Percentiles rank a stretch among this genome's conserved stretches.
These are phyloP conservation scores for Exophiala dermatitidis DNA, from an alignment of 2,329 filamentous ascomycete genomes.

Conservation along the genomic window DNA sequence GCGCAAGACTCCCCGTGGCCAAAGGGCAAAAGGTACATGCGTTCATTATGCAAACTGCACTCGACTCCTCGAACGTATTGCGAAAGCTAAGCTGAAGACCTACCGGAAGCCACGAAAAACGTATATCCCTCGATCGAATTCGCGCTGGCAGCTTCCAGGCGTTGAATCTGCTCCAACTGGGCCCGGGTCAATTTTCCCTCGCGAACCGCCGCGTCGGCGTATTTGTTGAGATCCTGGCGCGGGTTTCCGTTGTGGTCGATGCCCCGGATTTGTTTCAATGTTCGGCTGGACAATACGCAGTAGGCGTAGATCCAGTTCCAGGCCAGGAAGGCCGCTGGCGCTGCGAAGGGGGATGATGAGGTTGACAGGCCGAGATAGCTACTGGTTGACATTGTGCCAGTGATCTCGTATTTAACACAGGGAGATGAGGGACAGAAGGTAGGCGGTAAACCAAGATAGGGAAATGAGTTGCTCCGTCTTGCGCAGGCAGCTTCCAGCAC, in stretches of 20 bases:
- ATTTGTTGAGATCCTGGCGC: slow-evolving; percentile 42
- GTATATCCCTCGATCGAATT: slow-evolving; percentile 38
- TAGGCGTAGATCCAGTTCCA: slow-evolving; percentile 37
- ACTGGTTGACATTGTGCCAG: slow-evolving; percentile 1
- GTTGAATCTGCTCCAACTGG: slow-evolving; percentile 39
- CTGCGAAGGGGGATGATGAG: slow-evolving; percentile 2
- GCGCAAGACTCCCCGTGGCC: background rate
- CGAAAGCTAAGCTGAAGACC: background rate
- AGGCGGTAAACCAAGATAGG: no score
- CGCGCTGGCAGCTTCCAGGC: slow-evolving; percentile 42
- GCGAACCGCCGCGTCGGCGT: slow-evolving; percentile 39
- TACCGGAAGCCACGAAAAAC: slow-evolving; percentile 32
- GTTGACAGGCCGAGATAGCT: background rate
- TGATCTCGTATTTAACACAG: no score
- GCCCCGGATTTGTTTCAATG: slow-evolving; percentile 37
- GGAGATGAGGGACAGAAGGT: no score
- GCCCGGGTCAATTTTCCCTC: slow-evolving; percentile 40
- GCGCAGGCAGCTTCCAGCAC: no score
- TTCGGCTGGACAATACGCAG: slow-evolving; percentile 39
- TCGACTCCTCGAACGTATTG: background rate
- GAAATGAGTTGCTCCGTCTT: no score
- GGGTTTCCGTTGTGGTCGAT: slow-evolving; percentile 45
- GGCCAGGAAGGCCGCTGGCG: slow-evolving; percentile 14
- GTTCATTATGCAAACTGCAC: no score
- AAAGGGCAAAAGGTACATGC: background rate